Conservation (phyloP, 495 filamentous ascomycete genomes). For the Acidomyces sp. region DNA sequence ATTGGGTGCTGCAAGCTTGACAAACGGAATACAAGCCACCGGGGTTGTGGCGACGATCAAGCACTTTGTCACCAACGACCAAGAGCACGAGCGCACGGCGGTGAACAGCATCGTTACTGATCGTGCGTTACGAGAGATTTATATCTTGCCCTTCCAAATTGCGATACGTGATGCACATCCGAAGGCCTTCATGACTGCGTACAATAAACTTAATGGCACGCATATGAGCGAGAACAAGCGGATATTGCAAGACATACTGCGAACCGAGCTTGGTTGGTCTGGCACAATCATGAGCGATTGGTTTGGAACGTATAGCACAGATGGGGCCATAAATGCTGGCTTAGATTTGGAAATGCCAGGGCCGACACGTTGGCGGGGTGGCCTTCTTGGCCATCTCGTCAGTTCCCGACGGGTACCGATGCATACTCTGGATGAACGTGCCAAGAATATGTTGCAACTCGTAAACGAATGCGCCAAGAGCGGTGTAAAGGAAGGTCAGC, state of each 20-base stretch:
- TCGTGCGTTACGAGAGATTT: conserved; percentile 64
- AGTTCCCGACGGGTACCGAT: conserved; percentile 45
- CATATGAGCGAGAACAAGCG: conserved; percentile 55
- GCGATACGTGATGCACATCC: conserved; percentile 51
- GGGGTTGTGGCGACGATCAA: conserved; percentile 62
- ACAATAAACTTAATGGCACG: conserved; percentile 60
- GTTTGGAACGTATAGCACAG: conserved; percentile 57
- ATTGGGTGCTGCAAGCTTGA: conserved; percentile 48
- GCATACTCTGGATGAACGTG: conserved; percentile 48
- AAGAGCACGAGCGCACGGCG: conserved; percentile 58
- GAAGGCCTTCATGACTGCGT: conserved; percentile 60
- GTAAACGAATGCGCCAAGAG: conserved; percentile 49
- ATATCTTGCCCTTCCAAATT: conserved; percentile 60
- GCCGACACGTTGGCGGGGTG: conserved; percentile 50
- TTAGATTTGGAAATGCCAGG: conserved; percentile 68
- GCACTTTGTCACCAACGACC: conserved; percentile 75
- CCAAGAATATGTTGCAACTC: conserved; percentile 48
- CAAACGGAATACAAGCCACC: conserved; percentile 56
- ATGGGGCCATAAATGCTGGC: conserved; percentile 53
- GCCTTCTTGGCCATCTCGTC: conserved; percentile 44
- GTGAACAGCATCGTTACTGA: conserved; percentile 55
- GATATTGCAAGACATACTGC: conserved; percentile 49
- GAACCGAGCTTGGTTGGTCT: conserved; percentile 59
- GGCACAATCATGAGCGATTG: conserved; percentile 62
- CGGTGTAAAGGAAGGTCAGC: conserved; percentile 45